Evolutionary conservation across 495 filamentous ascomycete species (phyloP).

Genomic region (Rhizodiscina lignyota): DNA sequence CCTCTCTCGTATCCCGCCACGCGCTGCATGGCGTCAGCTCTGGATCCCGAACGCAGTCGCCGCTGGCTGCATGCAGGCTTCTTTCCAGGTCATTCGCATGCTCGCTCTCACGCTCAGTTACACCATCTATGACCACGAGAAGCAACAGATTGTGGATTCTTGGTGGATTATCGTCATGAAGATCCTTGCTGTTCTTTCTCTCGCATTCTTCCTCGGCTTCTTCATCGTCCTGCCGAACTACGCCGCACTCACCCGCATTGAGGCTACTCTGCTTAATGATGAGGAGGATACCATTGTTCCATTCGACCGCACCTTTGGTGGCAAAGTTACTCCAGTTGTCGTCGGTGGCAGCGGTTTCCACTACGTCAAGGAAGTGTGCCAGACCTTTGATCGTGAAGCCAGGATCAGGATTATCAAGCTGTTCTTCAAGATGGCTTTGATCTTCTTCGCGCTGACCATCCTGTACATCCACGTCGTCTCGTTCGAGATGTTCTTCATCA

Average conservation of each 20-base stretch:
- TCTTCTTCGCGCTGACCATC: slow-evolving; percentile 28
- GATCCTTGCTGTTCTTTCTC: slow-evolving; percentile 18
- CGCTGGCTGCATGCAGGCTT: too few species aligned
- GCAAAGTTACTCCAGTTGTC: slow-evolving; percentile 27
- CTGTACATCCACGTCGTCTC: slow-evolving; percentile 12
- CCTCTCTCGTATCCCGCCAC: slow-evolving; percentile 34
- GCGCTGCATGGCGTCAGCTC: slow-evolving; percentile 32
- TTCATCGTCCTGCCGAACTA: slow-evolving; percentile 42
- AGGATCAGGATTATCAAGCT: slow-evolving; percentile 51
- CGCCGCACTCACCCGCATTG: slow-evolving; percentile 49
- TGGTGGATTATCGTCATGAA: slow-evolving; percentile 14
- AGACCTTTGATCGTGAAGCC: slow-evolving; percentile 46
- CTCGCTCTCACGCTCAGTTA: slow-evolving; percentile 13
- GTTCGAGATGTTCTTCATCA: background rate
- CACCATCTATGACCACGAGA: slow-evolving; percentile 8
- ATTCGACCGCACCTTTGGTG: slow-evolving; percentile 55
- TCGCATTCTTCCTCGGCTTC: slow-evolving; percentile 24
- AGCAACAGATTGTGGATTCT: slow-evolving; percentile 8
- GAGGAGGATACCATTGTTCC: slow-evolving; percentile 55
- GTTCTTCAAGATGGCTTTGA: slow-evolving; percentile 44
- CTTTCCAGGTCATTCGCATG: slow-evolving; percentile 19
- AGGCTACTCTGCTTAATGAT: slow-evolving; percentile 55
- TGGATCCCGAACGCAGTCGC: slow-evolving; percentile 31
- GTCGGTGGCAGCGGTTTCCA: slow-evolving; percentile 53
- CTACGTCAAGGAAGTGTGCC: slow-evolving; percentile 54